These are phyloP conservation scores for Chaetomidium leptoderma DNA, from an alignment of 495 filamentous ascomycete genomes.

Conservation along the genomic window DNA sequence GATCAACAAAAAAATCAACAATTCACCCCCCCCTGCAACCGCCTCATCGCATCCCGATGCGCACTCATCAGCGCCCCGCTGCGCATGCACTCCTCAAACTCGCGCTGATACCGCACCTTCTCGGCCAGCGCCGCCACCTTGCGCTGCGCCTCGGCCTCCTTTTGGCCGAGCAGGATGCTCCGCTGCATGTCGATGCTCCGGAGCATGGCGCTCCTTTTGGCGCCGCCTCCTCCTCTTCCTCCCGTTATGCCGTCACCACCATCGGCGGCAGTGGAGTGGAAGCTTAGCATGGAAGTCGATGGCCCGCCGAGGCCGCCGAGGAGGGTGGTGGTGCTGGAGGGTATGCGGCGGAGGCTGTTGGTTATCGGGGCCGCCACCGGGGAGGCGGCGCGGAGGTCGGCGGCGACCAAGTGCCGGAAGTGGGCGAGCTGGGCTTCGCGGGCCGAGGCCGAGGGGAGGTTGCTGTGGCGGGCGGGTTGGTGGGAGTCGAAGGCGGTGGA, in stretches of 20 bases:
- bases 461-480: slow-evolving; percentile 49
- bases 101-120: slow-evolving; percentile 46
- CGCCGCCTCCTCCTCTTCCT: slow-evolving; percentile 22
- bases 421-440: slow-evolving; percentile 62
- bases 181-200: slow-evolving; percentile 44
- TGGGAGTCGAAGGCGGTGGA: slow-evolving; percentile 50
- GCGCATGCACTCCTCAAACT: slow-evolving; percentile 71
- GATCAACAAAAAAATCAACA: slow-evolving; percentile 11
- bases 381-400: slow-evolving; percentile 54
- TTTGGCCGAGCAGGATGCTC: slow-evolving; percentile 39
- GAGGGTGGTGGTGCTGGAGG: background rate
- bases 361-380: too few relatives aligned
- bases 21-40: slow-evolving; percentile 73
- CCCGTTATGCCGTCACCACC: too few relatives aligned
- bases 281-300: too few relatives aligned
- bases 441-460: slow-evolving; percentile 37
- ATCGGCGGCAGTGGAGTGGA: too few relatives aligned
- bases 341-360: too few relatives aligned
- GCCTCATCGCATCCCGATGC: slow-evolving; percentile 76
- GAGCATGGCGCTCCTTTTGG: too few relatives aligned
- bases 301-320: too few relatives aligned
- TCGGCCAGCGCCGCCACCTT: slow-evolving; percentile 41
- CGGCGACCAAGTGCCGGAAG: slow-evolving; percentile 69
- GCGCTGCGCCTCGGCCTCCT: slow-evolving; percentile 46
- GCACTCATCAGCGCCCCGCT: slow-evolving; percentile 68